Base-by-base conservation (phyloP, 106 monocot genomes). In the Triglochin maritima region DNA sequence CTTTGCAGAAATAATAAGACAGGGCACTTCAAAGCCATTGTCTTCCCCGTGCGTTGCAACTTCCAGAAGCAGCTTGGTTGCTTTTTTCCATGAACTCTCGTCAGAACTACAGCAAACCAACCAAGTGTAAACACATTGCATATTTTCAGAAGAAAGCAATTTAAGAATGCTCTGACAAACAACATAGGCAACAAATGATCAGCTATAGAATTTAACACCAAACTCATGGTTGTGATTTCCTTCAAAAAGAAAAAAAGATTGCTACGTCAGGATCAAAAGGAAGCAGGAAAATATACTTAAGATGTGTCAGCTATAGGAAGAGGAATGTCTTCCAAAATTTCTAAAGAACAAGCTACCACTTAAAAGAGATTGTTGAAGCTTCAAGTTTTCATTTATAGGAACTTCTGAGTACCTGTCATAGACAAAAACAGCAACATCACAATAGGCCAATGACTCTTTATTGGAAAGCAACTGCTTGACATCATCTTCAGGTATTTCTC, bases 11-110 rank as follows among this genome's bases (percentile, higher is more conserved):
- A 96, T 63, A 71, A 96, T 85, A 49, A 96, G 85, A 65, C 95
- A 96, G 58, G 95, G 95, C n/a, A 90, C 87, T 69, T 90, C 90
- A 83, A 81, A 96, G 3, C 87, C 90, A 68, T 52, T 90, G 71
- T 84, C 88, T 78, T 90, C 95, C 4, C 85, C 87, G 76, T 96
- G 95, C 69, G 71, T 79, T 49, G 95, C 90, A 59, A 96, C 82
- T 64, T 84, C 77, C n/a, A 90, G 69, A 57, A 96, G 80, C 66
- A 96, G 76, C 3, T 88, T 83, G 4, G 78, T 83, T 42, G 87
- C 77, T 62, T 73, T 87, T 69, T 80, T 90, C 85, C 85, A 90
- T 56, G 95, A 96, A 71, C 62, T 81, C 70, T 90, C 95, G 68
- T 88, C 85, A 47, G 85, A 96, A 71, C 95, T 96, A 79, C 64